Conservation (phyloP, 225 moss, liverwort and hornwort species). For the Bryum argenteum region DNA sequence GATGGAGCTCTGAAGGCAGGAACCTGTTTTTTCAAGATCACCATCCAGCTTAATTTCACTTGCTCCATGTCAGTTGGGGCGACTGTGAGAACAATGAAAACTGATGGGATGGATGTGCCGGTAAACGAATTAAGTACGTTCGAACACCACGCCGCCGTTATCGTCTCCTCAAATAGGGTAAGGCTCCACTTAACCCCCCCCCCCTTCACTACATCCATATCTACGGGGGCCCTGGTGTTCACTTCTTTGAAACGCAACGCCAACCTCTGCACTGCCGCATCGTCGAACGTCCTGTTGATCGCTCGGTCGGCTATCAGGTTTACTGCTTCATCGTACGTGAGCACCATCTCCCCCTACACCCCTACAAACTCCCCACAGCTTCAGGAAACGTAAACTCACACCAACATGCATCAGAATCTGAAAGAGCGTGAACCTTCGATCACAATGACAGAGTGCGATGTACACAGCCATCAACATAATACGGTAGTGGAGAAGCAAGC, state of each 20-base stretch:
- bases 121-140: too few relatives aligned
- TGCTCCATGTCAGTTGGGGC: not conserved
- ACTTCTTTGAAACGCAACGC: not conserved
- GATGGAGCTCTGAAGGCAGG: not conserved
- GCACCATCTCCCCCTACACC: not conserved
- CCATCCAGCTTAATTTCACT: not conserved
- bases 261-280: slow-evolving; percentile 1
- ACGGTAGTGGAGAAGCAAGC: too few relatives aligned
- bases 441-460: too few relatives aligned
- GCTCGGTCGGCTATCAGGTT: not conserved
- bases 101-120: slow-evolving; percentile 1
- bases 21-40: not conserved
- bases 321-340: slow-evolving; percentile 5
- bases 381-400: too few relatives aligned
- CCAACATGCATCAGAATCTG: too few relatives aligned
- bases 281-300: not conserved
- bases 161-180: not conserved
- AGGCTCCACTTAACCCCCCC: not conserved
- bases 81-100: not conserved
- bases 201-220: not conserved
- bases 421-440: too few relatives aligned
- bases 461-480: too few relatives aligned
- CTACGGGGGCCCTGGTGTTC: not conserved
- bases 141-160: not conserved
- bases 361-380: too few relatives aligned